Conservation (phyloP, 2,329 filamentous ascomycete species). For the Didymella segeticola region DNA sequence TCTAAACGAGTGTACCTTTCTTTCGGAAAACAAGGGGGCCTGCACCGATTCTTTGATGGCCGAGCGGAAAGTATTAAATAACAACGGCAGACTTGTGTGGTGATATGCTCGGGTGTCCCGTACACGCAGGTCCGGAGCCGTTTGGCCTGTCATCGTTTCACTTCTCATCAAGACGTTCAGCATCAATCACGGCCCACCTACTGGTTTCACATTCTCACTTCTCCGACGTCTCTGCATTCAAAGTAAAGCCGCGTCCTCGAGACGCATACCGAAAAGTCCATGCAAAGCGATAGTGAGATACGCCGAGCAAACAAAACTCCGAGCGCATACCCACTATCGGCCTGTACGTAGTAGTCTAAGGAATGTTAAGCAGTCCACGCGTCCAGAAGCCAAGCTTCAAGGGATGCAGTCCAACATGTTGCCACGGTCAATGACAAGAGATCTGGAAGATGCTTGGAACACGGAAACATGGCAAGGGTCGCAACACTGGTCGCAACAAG, state of each 20-base stretch:
- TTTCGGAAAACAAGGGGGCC: too few relatives aligned
- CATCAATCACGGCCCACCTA: background rate
- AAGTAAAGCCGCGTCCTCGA: slow-evolving; percentile 7
- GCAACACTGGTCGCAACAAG: background rate
- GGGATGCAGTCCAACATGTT: background rate
- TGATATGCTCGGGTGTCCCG: background rate
- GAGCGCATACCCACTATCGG: background rate
- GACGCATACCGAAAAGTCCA: background rate
- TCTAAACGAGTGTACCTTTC: background rate
- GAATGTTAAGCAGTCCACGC: background rate
- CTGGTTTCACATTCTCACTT: slow-evolving; percentile 13
- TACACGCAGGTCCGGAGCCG: background rate
- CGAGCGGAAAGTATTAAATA: background rate
- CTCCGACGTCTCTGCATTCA: slow-evolving; percentile 11
- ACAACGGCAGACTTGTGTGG: background rate
- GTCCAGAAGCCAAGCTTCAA: background rate
- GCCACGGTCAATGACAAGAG: background rate
- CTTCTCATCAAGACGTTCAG: background rate
- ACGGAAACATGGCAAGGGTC: background rate
- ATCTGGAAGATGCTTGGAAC: background rate
- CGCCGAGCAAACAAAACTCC: background rate
- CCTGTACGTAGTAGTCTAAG: background rate
- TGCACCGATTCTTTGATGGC: background rate
- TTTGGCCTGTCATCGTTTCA: slow-evolving; percentile 23
- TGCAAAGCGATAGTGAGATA: background rate